Base-by-base conservation (phyloP, 2,329 filamentous ascomycete species). In the Claviceps spartinae region DNA sequence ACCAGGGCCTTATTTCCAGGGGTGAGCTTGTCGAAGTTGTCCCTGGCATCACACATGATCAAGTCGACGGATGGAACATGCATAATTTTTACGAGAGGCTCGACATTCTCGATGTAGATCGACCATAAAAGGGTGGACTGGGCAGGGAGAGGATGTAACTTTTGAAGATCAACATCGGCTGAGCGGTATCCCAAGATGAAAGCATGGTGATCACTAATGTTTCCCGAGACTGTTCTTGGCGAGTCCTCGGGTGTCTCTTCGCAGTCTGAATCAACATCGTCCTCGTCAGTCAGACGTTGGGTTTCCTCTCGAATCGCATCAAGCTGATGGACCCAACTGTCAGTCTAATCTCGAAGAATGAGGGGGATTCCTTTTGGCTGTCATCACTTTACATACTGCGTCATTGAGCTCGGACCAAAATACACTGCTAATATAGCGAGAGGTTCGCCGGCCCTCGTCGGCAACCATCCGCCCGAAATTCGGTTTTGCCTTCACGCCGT, bases 371-470 rank as follows among this genome's bases (percentile, higher is more conserved):
- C 9, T 34, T 34, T 34, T 34, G 36, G 37, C 4, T 48, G 40
- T 24, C n/a, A 20, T 3, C 9, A 8, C 30, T 13, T 4, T 5
- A 38, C 51, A 40, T 66, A 83, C 82, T 73, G 89, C 85, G 50
- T 88, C 85, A 54, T 82, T 86, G 49, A 90, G 72, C 55, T 79
- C 86, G 20, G 83, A 79, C 84, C 84, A 88, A 60, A 89, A 87
- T 6, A 79, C 83, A 63, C 81, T 86, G 68, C 83, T 87, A 58
- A 90, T 79, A 62, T 89, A 90, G 62, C 83, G 73, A 52, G 79
- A 82, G 48, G 79, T 83, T 54, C 78, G 79, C 41, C 82, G 82
- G 52, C 75, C 74, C 54, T 88, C 83, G 55, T 84, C 83, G 38
- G 88, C 68, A 0, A 89, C 82, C 50, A 90, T 66, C 36, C 84